phyloP scores from a whole-genome alignment of 805 yeast genomes.

The Saccharomycopsis babjevae region DNA sequence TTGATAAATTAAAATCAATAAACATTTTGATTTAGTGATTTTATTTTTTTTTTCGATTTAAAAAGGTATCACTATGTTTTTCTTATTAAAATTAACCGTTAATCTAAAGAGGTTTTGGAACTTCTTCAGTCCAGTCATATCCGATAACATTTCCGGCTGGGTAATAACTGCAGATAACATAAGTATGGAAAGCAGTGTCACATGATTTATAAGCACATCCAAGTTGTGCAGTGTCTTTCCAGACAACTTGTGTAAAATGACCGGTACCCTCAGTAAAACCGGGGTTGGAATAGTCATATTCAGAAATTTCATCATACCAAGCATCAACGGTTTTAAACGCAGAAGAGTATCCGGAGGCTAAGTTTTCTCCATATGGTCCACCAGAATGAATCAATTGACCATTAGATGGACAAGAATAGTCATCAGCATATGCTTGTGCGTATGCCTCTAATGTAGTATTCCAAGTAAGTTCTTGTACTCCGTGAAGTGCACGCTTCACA shows the following conservation, averaged over 20 bases:
- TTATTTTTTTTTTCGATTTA: too few species aligned
- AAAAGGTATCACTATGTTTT: background rate
- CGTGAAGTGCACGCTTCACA: conserved; percentile 41
- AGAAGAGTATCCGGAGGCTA: conserved; percentile 57
- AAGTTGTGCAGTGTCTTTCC: conserved; percentile 49
- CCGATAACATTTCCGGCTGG: conserved; percentile 66
- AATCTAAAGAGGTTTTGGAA: background rate
- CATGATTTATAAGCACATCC: conserved; percentile 74
- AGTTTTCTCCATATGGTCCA: conserved; percentile 66
- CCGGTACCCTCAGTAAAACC: conserved; percentile 44
- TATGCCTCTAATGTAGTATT: conserved; percentile 37
- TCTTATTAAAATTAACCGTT: background rate
- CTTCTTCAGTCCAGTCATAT: background rate
- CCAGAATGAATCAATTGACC: conserved; percentile 52
- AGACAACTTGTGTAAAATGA: conserved; percentile 74
- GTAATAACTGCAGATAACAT: conserved; percentile 65
- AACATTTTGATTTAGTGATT: too few species aligned
- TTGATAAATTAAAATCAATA: too few species aligned
- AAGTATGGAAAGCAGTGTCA: conserved; percentile 36
- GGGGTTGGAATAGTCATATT: conserved; percentile 43
- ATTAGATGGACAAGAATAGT: conserved; percentile 38
- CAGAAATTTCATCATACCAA: conserved; percentile 59
- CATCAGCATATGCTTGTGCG: conserved; percentile 48
- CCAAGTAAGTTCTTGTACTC: conserved; percentile 47
- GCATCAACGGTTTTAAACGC: conserved; percentile 46